A percentile compares a stretch with the other conserved stretches of the same genome.
These are phyloP conservation scores for Abrus precatorius DNA, from an alignment of 306 rosid species.

Conservation along the genomic window DNA sequence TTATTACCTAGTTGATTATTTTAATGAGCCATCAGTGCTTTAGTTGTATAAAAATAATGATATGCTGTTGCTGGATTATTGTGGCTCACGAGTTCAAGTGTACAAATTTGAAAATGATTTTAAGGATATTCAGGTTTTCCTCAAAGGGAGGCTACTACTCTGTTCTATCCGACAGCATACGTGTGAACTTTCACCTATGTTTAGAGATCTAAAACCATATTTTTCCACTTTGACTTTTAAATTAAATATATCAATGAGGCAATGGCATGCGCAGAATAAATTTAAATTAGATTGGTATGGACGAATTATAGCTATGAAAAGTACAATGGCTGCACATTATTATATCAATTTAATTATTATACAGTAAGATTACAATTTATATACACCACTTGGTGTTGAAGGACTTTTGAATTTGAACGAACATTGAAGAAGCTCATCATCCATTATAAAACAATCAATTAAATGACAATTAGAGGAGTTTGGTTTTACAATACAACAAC, in stretches of 20 bases:
- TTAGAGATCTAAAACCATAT: conserved; percentile 33
- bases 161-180: conserved; percentile 29
- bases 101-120: conserved; percentile 28
- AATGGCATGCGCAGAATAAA: conserved; percentile 17
- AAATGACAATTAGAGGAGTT: neutral
- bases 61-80: neutral
- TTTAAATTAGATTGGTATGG: neutral
- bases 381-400: neutral
- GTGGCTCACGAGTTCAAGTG: neutral
- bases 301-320: neutral
- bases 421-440: neutral
- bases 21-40: neutral
- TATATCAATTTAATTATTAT: neutral
- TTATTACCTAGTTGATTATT: neutral
- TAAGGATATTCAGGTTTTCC: conserved; percentile 1
- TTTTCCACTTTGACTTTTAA: conserved; percentile 42
- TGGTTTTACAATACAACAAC: neutral
- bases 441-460: neutral
- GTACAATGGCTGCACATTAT: neutral
- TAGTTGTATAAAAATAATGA: neutral
- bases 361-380: neutral
- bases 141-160: conserved; percentile 20
- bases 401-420: conserved; percentile 9
- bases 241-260: neutral
- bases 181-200: conserved; percentile 4